Evolutionary conservation across 805 yeast species (phyloP), one percentile per base, ranked within the genome.

Genomic region (Cyberlindnera amylophila): DNA sequence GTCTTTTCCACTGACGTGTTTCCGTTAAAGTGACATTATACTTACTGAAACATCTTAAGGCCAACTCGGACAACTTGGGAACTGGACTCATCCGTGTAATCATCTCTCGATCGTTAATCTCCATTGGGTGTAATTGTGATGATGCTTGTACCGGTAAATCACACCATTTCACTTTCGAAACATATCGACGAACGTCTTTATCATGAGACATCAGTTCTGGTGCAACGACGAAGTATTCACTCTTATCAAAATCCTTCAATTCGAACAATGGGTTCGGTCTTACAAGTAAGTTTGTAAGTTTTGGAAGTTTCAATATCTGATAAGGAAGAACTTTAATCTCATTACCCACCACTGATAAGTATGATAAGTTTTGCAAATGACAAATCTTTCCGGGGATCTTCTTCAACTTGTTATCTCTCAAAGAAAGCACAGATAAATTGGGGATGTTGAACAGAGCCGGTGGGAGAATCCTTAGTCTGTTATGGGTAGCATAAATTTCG

Each of bases 11-110:
- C 26, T 60, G 58, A 45, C 64, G 63, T 0, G 81, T 67, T 46
- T 80, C 86, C 33, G 75, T 70, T 44, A 70, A 67, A 1, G 82
- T 70, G 1, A 77, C 77, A 46, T 69, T 70, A 49, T 80, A 79
- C 11, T 57, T 54, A 0, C 82, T 77, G 26, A 80, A 69, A 14
- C 59, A 52, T 18, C 81, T 59, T 19, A 79, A 60, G 35, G 79
- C 69, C 1, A 77, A 49, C 35, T 75, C 73, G 12, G 72, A 63
- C 32, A 80, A 59, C 11, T 73, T 67, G 1, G 82, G 77, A 0
- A 69, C 64, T 38, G 64, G 53, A 1, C 61, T 51, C 3, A 62
- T 42, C 13, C 39, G 42, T 6, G 36, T 29, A 4, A 49, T 35
- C 26, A 42, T 44, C n/a, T 55, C 61, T 2, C 53, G 34, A 27